phyloP scores from a whole-genome alignment of 2,329 filamentous ascomycete species.

The Ascochyta viciae-villosae region DNA sequence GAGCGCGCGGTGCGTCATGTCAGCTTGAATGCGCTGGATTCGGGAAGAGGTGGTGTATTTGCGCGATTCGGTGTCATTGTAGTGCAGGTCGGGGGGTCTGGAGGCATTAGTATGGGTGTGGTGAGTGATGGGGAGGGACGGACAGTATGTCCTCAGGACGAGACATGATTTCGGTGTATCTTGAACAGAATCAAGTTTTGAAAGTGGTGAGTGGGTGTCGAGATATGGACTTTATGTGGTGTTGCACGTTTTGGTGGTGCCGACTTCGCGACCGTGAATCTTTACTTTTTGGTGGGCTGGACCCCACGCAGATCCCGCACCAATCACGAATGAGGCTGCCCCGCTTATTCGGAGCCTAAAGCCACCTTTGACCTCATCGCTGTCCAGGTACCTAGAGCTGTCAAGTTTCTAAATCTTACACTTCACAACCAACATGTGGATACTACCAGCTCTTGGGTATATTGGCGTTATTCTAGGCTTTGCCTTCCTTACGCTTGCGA shows the following conservation, averaged over 20 bases:
- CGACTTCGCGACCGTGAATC: background rate
- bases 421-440: constrained; percentile 74
- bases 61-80: constrained; percentile 92
- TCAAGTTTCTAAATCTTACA: constrained; percentile 6
- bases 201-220: background rate
- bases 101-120: constrained; percentile 13
- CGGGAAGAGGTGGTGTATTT: constrained; percentile 98
- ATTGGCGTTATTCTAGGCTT: constrained; percentile 87
- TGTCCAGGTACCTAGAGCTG: constrained; percentile 14
- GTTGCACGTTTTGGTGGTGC: background rate
- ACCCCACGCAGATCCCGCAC: constrained; percentile 26
- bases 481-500: constrained; percentile 90
- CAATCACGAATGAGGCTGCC: constrained; percentile 4
- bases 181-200: background rate
- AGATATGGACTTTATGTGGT: background rate
- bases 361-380: constrained; percentile 40
- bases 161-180: constrained; percentile 73
- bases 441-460: constrained; percentile 91
- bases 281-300: constrained; percentile 34
- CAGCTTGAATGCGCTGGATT: constrained; percentile 92
- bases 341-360: constrained; percentile 21
- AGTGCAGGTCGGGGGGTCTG: constrained; percentile 95
- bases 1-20: constrained; percentile 93
- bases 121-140: constrained; percentile 39
- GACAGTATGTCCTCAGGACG: constrained; percentile 95